Percentiles rank a stretch among this genome's conserved stretches.
These are phyloP conservation scores for Cercospora citrullina DNA, from an alignment of 2,329 filamentous ascomycete species.

Conservation along the genomic window DNA sequence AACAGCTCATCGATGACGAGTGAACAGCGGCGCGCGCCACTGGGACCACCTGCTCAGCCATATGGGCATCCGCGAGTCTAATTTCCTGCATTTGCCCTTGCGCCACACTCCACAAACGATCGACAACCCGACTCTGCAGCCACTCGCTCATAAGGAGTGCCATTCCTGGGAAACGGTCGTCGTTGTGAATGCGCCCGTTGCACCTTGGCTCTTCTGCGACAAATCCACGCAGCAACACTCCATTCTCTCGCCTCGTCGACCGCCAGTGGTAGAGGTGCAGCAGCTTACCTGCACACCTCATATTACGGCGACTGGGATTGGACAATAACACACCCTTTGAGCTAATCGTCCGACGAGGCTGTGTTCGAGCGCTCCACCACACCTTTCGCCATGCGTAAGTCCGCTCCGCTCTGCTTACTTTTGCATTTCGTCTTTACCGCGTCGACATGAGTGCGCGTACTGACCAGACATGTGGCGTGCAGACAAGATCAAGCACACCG, in stretches of 20 bases:
- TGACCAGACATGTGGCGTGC: constrained; percentile 17
- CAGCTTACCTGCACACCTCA: neutral
- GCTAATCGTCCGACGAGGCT: constrained; percentile 5
- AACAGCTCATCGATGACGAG: constrained; percentile 8
- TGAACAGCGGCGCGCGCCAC: neutral
- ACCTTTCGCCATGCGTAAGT: constrained; percentile 9
- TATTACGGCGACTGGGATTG: neutral
- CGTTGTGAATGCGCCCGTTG: neutral
- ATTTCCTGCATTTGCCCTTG: constrained; percentile 6
- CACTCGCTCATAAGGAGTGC: constrained; percentile 5
- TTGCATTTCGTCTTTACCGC: neutral
- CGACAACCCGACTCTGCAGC: neutral
- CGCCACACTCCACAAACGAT: constrained; percentile 4
- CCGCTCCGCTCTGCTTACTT: neutral
- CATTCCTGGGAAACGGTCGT: neutral
- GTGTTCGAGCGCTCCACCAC: constrained; percentile 3
- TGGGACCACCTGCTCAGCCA: constrained; percentile 4
- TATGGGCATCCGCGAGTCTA: neutral
- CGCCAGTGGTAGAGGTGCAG: constrained; percentile 1
- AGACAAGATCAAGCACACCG: constrained; percentile 36
- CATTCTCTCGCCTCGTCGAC: neutral
- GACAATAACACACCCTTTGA: neutral
- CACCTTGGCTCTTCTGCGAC: neutral
- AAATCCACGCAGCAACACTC: neutral
- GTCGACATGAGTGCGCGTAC: constrained; percentile 7